Percentiles rank a stretch among this genome's conserved stretches.
phyloP scores from a whole-genome alignment of 768 basidiomycete genomes.

The Podaxis sp. region DNA sequence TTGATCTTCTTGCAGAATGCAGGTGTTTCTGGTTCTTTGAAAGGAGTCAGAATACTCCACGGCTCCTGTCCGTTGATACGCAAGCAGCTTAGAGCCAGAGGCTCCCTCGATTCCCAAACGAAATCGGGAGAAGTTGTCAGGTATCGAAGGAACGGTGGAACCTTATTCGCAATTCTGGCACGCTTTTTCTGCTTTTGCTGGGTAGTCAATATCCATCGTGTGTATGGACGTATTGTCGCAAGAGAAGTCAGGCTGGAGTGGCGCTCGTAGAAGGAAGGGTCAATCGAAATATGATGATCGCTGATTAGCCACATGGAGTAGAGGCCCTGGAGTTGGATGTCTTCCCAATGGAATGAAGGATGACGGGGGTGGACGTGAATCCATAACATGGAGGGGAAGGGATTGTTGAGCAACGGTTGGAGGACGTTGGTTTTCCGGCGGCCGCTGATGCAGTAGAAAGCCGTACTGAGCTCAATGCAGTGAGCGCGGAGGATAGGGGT shows the following conservation, averaged over 20 bases:
- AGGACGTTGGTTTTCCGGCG: neutral
- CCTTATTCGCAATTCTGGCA: neutral
- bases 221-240: neutral
- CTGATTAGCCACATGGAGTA: neutral
- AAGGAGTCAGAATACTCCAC: too few species aligned
- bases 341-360: neutral
- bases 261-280: neutral
- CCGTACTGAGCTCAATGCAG: neutral
- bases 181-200: neutral
- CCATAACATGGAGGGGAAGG: neutral
- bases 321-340: neutral
- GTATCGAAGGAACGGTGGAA: neutral
- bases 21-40: too few species aligned
- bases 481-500: neutral
- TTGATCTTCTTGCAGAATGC: too few species aligned
- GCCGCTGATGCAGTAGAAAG: neutral
- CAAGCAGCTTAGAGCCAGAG: too few species aligned
- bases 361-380: neutral
- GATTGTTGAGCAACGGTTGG: neutral
- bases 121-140: too few species aligned
- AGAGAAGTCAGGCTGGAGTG: neutral
- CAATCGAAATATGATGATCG: neutral
- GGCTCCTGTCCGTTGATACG: too few species aligned
- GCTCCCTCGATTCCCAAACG: too few species aligned
- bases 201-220: neutral